These are phyloP conservation scores for Suillus bovinus DNA, from an alignment of 768 basidiomycete species.

Conservation along the genomic window DNA sequence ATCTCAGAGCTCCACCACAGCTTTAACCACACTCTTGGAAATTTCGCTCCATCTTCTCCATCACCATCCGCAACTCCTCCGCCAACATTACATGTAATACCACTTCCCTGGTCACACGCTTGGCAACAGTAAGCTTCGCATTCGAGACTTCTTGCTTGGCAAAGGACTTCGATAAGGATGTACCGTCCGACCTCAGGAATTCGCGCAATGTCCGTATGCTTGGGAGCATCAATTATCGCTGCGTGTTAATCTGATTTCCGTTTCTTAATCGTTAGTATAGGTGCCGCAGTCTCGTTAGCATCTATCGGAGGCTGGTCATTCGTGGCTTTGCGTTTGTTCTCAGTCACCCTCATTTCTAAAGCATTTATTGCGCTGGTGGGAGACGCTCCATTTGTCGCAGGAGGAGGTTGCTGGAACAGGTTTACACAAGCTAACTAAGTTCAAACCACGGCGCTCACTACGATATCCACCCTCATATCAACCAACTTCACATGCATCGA, in stretches of 20 bases:
- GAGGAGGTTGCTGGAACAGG: neutral
- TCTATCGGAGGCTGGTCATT: neutral
- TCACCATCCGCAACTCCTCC: neutral
- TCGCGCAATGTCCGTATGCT: neutral
- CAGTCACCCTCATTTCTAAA: neutral
- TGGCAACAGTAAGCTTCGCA: neutral
- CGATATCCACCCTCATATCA: conserved; percentile 31
- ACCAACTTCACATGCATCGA: conserved; percentile 54
- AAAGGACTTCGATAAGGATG: neutral
- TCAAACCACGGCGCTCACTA: neutral
- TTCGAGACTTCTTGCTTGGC: neutral
- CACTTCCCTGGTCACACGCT: neutral
- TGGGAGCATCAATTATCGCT: neutral
- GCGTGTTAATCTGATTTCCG: neutral
- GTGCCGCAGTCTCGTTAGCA: conserved; percentile 1
- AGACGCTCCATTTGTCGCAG: conserved; percentile 14
- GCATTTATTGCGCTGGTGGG: neutral
- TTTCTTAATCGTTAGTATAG: conserved; percentile 11
- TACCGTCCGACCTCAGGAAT: neutral
- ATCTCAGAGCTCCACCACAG: neutral
- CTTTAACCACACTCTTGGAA: neutral
- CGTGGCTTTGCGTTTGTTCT: conserved; percentile 28
- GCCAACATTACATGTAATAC: neutral
- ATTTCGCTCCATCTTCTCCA: neutral
- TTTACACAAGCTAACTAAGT: neutral